Conservation (phyloP, 2,329 filamentous ascomycete species). For the Akanthomyces dipterigenus region DNA sequence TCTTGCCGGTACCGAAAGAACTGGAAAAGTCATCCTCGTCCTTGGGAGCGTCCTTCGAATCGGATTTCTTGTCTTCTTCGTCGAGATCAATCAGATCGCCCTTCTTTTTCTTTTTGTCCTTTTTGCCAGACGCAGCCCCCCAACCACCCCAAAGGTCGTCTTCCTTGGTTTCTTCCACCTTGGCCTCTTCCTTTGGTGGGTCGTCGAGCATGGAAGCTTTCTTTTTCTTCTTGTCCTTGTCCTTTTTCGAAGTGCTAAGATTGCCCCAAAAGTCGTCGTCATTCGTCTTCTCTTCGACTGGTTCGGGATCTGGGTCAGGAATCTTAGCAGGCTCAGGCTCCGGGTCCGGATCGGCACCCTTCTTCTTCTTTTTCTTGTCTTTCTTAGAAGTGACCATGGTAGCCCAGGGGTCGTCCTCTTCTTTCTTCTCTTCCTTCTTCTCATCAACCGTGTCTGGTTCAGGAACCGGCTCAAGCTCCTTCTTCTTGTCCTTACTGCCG, state of each 20-base stretch:
- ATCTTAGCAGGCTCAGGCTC: not conserved
- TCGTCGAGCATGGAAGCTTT: slow-evolving; percentile 18
- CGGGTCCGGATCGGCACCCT: slow-evolving; percentile 18
- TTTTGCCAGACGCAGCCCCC: slow-evolving; percentile 22
- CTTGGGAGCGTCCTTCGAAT: slow-evolving; percentile 23
- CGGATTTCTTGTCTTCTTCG: slow-evolving; percentile 19
- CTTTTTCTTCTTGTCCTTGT: slow-evolving; percentile 20
- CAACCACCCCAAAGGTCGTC: slow-evolving; percentile 21
- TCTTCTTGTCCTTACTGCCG: slow-evolving; percentile 27
- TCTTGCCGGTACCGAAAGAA: slow-evolving; percentile 50
- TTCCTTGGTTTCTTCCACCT: slow-evolving; percentile 16
- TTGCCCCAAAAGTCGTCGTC: slow-evolving; percentile 20
- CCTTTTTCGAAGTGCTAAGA: slow-evolving; percentile 15
- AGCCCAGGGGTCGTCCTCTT: slow-evolving; percentile 20
- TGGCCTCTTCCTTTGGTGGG: slow-evolving; percentile 16
- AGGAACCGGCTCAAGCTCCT: slow-evolving; percentile 16
- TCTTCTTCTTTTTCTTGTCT: slow-evolving; percentile 29
- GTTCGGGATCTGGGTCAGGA: slow-evolving; percentile 11
- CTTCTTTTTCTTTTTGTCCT: slow-evolving; percentile 33
- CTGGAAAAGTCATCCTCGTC: slow-evolving; percentile 47
- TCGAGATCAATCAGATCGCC: slow-evolving; percentile 31
- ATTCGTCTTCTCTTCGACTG: slow-evolving; percentile 13
- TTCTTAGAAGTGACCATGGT: slow-evolving; percentile 16
- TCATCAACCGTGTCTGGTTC: not conserved
- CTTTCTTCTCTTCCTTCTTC: not conserved